Conservation (phyloP, 2,329 filamentous ascomycete genomes). For the Chrysoporthe puriensis region DNA sequence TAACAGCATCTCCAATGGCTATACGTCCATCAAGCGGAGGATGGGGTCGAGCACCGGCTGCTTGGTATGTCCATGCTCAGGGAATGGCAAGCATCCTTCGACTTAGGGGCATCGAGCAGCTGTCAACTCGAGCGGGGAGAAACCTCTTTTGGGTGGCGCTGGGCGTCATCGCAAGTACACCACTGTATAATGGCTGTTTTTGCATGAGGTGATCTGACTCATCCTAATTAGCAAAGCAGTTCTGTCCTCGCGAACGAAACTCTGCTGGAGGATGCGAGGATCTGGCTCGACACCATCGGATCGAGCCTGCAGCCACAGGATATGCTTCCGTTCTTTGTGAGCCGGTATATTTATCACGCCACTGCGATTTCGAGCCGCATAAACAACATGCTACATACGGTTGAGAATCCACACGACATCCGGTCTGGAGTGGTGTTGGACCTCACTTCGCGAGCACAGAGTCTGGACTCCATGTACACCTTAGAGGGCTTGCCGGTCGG, state of each 20-base stretch:
- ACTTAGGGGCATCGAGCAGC: neutral
- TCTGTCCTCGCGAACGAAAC: conserved; percentile 1
- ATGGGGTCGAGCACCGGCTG: conserved; percentile 2
- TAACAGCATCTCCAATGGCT: neutral
- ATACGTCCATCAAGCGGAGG: neutral
- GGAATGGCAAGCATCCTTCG: conserved; percentile 3
- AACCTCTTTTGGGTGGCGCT: conserved; percentile 5
- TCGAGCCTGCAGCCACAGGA: conserved; percentile 3
- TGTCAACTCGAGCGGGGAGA: conserved; percentile 1
- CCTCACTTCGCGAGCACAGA: neutral
- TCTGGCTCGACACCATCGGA: conserved; percentile 4
- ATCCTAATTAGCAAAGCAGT: neutral
- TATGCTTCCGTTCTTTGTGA: neutral
- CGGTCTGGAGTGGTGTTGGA: neutral
- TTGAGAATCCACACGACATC: neutral
- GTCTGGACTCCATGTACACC: neutral
- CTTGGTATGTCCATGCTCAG: conserved; percentile 5
- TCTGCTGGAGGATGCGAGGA: neutral
- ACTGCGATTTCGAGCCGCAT: neutral
- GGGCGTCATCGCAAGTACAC: neutral
- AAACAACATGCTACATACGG: neutral
- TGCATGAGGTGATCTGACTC: too few relatives aligned
- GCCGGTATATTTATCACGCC: conserved; percentile 1
- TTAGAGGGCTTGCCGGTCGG: neutral
- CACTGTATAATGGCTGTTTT: neutral